phyloP scores from a whole-genome alignment of 2,329 filamentous ascomycete genomes.

The Colletotrichum phormii region DNA sequence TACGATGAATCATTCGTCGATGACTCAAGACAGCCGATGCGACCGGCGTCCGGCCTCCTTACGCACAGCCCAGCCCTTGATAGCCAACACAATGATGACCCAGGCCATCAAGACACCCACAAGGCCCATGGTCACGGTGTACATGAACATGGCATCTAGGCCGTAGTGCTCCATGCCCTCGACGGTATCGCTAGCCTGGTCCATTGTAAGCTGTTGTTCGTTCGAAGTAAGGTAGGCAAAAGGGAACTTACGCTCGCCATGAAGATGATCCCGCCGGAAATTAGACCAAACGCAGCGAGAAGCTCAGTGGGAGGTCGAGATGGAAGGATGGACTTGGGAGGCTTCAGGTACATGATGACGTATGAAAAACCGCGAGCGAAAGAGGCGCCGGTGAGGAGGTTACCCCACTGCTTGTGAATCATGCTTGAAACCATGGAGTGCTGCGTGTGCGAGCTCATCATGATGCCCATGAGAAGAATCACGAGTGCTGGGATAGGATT shows the following conservation, averaged over 20 bases:
- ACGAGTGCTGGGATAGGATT: constrained; percentile 91
- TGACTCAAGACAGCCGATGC: constrained; percentile 2
- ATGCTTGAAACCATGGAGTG: constrained; percentile 85
- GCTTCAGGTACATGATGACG: constrained; percentile 80
- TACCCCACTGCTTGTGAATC: constrained; percentile 95
- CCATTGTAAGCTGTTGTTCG: background rate
- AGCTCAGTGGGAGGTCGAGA: constrained; percentile 91
- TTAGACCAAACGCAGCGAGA: constrained; percentile 86
- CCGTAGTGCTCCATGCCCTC: constrained; percentile 79
- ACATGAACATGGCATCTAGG: constrained; percentile 92
- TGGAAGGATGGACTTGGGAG: constrained; percentile 82
- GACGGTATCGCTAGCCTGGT: constrained; percentile 72
- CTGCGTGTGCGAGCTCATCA: constrained; percentile 96
- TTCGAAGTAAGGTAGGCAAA: background rate
- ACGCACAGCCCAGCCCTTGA: constrained; percentile 87
- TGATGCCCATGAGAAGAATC: constrained; percentile 87
- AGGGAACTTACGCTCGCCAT: constrained; percentile 81
- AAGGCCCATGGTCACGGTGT: constrained; percentile 87
- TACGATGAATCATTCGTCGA: background rate
- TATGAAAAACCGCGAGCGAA: constrained; percentile 85
- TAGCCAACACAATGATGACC: constrained; percentile 79
- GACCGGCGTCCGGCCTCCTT: constrained; percentile 48
- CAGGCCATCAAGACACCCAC: constrained; percentile 89
- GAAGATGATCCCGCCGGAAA: constrained; percentile 89
- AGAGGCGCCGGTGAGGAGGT: constrained; percentile 83